A percentile compares a stretch with the other conserved stretches of the same genome.
These are phyloP conservation scores for Apiospora kogelbergensis DNA, from an alignment of 2,329 filamentous ascomycete genomes.

Conservation along the genomic window DNA sequence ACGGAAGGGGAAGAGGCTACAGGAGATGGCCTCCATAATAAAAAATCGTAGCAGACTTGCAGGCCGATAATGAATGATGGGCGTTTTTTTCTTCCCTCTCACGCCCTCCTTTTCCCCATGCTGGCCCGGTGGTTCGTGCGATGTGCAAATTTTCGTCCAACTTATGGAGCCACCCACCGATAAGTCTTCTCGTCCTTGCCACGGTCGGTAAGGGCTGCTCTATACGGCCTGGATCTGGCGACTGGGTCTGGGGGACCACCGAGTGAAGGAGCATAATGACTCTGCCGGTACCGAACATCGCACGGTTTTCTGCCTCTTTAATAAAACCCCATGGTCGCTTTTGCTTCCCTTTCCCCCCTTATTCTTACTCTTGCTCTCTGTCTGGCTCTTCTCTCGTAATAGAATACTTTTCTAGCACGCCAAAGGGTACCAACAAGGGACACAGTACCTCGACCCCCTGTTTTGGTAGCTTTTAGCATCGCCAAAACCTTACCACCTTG, in stretches of 20 bases:
- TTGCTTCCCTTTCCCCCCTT: conserved; percentile 1
- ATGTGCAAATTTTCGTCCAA: conserved; percentile 2
- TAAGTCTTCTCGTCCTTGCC: not conserved
- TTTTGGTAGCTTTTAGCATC: not conserved
- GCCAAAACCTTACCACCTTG: conserved; percentile 1
- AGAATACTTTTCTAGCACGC: not conserved
- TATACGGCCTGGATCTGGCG: conserved; percentile 4
- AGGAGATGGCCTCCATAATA: not conserved
- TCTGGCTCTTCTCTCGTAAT: conserved; percentile 1
- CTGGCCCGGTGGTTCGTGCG: not conserved
- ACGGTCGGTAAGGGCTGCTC: conserved; percentile 5
- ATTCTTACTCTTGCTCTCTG: not conserved
- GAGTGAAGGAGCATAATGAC: not conserved
- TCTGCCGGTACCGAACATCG: not conserved
- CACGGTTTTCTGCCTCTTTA: not conserved
- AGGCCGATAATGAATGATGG: not conserved
- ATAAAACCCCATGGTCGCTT: conserved; percentile 6
- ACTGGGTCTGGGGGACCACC: conserved; percentile 3
- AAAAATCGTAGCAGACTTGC: not conserved
- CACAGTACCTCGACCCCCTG: not conserved
- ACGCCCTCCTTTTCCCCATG: not conserved
- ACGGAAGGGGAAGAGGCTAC: conserved; percentile 4
- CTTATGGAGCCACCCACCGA: not conserved
- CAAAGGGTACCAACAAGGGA: conserved; percentile 2
- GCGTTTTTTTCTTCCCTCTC: not conserved